Conservation (phyloP, 495 filamentous ascomycete species). For the Talaromyces thailandensis region DNA sequence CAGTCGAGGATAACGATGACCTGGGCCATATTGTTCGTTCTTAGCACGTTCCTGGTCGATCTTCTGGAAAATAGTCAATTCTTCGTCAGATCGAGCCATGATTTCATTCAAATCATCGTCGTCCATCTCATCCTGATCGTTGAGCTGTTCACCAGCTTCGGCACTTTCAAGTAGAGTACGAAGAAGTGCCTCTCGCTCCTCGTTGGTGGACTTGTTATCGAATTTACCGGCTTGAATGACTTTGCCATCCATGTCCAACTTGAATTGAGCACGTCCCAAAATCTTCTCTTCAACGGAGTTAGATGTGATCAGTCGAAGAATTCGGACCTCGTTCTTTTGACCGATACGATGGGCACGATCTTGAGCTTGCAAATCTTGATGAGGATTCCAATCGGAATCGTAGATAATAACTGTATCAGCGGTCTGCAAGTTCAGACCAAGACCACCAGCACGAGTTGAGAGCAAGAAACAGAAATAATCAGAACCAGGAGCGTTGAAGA, state of each 20-base stretch:
- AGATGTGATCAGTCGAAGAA: slow-evolving; percentile 87
- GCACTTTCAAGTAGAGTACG: slow-evolving; percentile 86
- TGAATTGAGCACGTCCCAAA: slow-evolving; percentile 90
- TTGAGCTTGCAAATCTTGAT: slow-evolving; percentile 97
- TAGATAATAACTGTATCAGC: slow-evolving; percentile 99
- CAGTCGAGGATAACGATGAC: slow-evolving; percentile 59
- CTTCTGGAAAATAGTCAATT: slow-evolving; percentile 58
- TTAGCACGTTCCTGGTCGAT: slow-evolving; percentile 67
- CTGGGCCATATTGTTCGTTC: slow-evolving; percentile 61
- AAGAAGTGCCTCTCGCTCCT: slow-evolving; percentile 92
- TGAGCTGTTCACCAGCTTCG: slow-evolving; percentile 69
- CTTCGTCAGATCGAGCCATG: slow-evolving; percentile 66
- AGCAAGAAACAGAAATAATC: slow-evolving; percentile 96
- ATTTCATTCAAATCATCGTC: slow-evolving; percentile 94
- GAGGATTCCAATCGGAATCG: slow-evolving; percentile 99
- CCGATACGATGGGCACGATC: slow-evolving; percentile 99
- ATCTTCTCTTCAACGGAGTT: slow-evolving; percentile 99
- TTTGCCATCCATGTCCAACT: slow-evolving; percentile 98
- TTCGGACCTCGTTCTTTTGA: slow-evolving; percentile 98
- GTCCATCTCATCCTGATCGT: slow-evolving; percentile 85
- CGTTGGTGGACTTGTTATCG: slow-evolving; percentile 98
- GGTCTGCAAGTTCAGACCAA: slow-evolving; percentile 93
- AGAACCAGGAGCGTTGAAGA: slow-evolving; percentile 84
- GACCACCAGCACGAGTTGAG: slow-evolving; percentile 96
- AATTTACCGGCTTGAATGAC: slow-evolving; percentile 99